Conservation (phyloP, 2,329 filamentous ascomycete genomes). For the Neocucurbitaria cava region DNA sequence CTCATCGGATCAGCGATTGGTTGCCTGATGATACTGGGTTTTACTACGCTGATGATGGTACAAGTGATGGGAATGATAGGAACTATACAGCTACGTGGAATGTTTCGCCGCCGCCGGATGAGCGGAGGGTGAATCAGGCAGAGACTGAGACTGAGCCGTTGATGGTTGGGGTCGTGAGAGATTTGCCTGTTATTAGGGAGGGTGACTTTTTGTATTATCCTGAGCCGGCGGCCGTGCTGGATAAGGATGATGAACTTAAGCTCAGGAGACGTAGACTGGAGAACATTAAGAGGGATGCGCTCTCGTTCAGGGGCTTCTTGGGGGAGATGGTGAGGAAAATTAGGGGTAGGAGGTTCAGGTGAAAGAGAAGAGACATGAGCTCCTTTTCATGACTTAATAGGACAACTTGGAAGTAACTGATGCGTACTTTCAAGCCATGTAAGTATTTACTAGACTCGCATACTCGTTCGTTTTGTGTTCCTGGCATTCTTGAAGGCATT, state of each 20-base stretch:
- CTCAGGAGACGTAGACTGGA: not conserved
- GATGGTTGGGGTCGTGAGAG: not conserved
- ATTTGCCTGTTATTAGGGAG: not conserved
- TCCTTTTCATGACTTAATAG: too few species aligned
- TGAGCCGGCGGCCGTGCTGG: not conserved
- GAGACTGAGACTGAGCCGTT: not conserved
- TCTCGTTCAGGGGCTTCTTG: not conserved
- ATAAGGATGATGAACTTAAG: not conserved
- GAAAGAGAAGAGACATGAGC: too few species aligned
- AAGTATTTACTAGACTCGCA: not conserved
- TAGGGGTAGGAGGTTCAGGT: not conserved
- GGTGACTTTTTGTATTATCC: not conserved
- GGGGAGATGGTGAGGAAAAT: not conserved
- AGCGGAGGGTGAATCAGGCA: too few species aligned
- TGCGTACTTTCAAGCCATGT: too few species aligned
- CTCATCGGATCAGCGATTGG: not conserved
- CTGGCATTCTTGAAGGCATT: not conserved
- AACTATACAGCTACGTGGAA: not conserved
- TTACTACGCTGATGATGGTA: not conserved
- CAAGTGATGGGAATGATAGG: too few species aligned
- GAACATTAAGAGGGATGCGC: not conserved
- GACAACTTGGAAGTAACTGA: too few species aligned
- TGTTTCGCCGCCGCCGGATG: not conserved
- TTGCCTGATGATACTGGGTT: not conserved
- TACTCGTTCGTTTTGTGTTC: not conserved